Evolutionary conservation across 2,329 filamentous ascomycete genomes (phyloP), one percentile per base, ranked within the genome.

Genomic region (Didymella glomerata): DNA sequence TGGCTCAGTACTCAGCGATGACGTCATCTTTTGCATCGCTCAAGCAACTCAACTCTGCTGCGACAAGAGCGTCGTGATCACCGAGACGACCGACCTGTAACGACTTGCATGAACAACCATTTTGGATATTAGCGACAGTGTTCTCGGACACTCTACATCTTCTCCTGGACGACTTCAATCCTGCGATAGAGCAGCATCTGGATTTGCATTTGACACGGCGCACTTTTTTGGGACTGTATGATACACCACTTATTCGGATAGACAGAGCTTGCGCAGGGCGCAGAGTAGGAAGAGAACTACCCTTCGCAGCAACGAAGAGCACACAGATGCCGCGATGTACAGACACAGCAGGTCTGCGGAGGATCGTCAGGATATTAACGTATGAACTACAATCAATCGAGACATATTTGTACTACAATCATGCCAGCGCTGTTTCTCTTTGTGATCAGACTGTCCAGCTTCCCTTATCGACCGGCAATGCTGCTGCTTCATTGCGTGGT

Each of bases 21-120:
- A 78, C 76, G 14, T 73, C 62, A 48, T 77, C 76, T 1, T 79
- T 79, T 56, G 77, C 76, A 28, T 78, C 77, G 41, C 76, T 79
- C 25, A 73, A 72, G 22, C 70, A 74, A 60, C 57, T 68, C 52
- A 66, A 62, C 27, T 60, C 65, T 14, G 30, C 60, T 18, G 56
- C 65, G 42, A 66, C 67, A 57, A 68, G 66, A 51, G 62, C 64
- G n/a, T 68, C 65, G 63, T 75, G 69, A 55, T 48, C 48, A 52
- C 41, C 41, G 38, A 49, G 20, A 16, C 24, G 45, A 32, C 49
- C n/a, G 24, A 36, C 16, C 42, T 38, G 54, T 36, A 55, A 60
- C 52, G 49, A 52, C 27, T 28, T 42, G 32, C 32, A 68, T 28
- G 47, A 58, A 69, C 63, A 56, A 69, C 27, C 54, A 46, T 56